These are phyloP conservation scores for Logfia minima DNA, from an alignment of 129 eudicot species.

Conservation along the genomic window DNA sequence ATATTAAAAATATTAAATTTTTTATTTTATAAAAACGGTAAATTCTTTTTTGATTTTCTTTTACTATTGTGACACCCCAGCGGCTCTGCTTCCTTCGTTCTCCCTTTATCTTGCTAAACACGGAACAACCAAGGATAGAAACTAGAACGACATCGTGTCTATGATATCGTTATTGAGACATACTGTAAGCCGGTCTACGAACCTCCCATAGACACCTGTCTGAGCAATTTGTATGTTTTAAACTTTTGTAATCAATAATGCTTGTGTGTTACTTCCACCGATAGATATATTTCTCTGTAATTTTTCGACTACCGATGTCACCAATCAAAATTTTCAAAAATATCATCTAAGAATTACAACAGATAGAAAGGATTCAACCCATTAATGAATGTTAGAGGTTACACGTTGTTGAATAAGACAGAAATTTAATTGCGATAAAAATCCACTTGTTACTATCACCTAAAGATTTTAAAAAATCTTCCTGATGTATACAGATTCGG, in stretches of 20 bases:
- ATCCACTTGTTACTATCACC: constrained; percentile 1
- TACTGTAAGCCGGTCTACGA: no score
- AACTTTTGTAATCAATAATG: neutral
- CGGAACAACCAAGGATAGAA: no score
- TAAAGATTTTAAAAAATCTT: constrained; percentile 30
- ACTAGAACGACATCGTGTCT: no score
- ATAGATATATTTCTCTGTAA: neutral
- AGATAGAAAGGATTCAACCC: neutral
- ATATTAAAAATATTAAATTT: no score
- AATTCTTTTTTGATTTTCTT: no score
- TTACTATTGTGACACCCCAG: no score
- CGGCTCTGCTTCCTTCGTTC: no score
- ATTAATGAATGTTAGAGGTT: neutral
- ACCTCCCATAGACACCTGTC: no score
- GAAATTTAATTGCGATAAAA: neutral
- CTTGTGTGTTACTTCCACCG: constrained; percentile 1
- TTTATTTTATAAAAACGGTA: no score
- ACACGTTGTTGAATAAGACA: constrained; percentile 15
- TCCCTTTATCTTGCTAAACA: no score
- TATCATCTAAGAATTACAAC: neutral
- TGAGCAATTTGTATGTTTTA: neutral
- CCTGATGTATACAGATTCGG: constrained; percentile 14
- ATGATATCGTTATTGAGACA: no score
- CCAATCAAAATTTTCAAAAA: neutral
- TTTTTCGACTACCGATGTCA: neutral